Evolutionary conservation across 2,329 filamentous ascomycete genomes (phyloP).

Genomic region (Emmonsia crescens): DNA sequence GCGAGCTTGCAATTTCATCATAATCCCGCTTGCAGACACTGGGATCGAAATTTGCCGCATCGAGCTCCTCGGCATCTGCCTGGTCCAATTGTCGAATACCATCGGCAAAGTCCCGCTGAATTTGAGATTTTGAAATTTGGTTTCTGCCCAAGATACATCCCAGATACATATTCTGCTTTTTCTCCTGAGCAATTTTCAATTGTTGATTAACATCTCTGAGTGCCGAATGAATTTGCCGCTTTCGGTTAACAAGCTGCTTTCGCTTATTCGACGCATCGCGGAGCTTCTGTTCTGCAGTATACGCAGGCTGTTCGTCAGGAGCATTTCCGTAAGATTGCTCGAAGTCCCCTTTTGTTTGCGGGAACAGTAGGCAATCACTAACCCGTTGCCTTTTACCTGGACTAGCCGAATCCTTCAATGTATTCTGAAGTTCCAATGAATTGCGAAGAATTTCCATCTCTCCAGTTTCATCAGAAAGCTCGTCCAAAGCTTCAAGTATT

Average conservation of each 20-base stretch:
- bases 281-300: neutral
- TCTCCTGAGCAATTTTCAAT: constrained; percentile 20
- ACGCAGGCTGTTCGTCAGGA: constrained; percentile 1
- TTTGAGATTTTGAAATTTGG: constrained; percentile 42
- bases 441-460: too few species aligned
- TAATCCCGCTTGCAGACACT: constrained; percentile 48
- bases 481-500: constrained; percentile 23
- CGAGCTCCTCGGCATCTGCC: constrained; percentile 23
- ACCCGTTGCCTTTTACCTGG: neutral
- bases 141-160: constrained; percentile 47
- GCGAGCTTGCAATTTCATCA: constrained; percentile 41
- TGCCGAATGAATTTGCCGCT: constrained; percentile 16
- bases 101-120: constrained; percentile 48
- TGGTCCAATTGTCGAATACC: constrained; percentile 50
- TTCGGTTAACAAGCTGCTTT: neutral
- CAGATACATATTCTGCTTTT: constrained; percentile 21
- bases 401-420: neutral
- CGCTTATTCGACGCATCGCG: neutral
- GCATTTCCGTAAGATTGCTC: constrained; percentile 10
- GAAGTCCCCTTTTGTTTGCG: too few species aligned
- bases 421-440: constrained; percentile 11
- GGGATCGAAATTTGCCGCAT: constrained; percentile 44
- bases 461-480: constrained; percentile 27
- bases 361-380: constrained; percentile 4
- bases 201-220: constrained; percentile 21